These are phyloP conservation scores for Stagonosporopsis cucurbitacearum DNA, from an alignment of 2,329 filamentous ascomycete genomes.

Conservation along the genomic window DNA sequence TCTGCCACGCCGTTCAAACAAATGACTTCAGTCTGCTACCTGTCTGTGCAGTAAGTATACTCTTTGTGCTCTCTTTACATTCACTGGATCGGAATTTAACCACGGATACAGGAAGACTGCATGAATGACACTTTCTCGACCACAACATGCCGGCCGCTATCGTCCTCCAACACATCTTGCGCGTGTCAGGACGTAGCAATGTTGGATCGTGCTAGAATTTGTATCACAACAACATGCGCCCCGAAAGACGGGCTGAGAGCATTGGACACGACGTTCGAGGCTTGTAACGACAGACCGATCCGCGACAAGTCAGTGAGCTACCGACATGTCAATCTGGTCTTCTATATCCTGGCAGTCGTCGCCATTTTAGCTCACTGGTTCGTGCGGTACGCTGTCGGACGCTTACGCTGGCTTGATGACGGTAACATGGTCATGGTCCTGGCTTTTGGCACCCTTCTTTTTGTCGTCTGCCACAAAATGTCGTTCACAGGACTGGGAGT, in stretches of 20 bases:
- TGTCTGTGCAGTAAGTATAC: conserved; percentile 7
- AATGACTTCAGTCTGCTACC: conserved; percentile 1
- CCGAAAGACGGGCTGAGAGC: conserved; percentile 1
- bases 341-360: conserved; percentile 3
- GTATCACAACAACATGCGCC: not conserved
- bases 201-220: not conserved
- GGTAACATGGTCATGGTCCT: conserved; percentile 8
- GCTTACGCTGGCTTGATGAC: conserved; percentile 9
- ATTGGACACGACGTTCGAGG: not conserved
- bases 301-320: conserved; percentile 15
- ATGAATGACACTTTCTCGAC: not conserved
- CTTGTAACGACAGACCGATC: conserved; percentile 5
- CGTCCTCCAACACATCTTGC: not conserved
- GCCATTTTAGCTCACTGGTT: conserved; percentile 2
- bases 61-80: not conserved
- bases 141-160: not conserved
- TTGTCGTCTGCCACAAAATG: conserved; percentile 17
- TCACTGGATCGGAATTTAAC: not conserved
- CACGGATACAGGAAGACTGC: not conserved
- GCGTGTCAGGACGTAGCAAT: not conserved
- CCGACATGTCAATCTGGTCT: not conserved
- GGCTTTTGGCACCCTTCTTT: conserved; percentile 6
- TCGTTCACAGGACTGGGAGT: conserved; percentile 19
- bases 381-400: conserved; percentile 4
- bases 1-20: not conserved